phyloP scores from a whole-genome alignment of 345 rosid species.

The Orychophragmus violaceus region DNA sequence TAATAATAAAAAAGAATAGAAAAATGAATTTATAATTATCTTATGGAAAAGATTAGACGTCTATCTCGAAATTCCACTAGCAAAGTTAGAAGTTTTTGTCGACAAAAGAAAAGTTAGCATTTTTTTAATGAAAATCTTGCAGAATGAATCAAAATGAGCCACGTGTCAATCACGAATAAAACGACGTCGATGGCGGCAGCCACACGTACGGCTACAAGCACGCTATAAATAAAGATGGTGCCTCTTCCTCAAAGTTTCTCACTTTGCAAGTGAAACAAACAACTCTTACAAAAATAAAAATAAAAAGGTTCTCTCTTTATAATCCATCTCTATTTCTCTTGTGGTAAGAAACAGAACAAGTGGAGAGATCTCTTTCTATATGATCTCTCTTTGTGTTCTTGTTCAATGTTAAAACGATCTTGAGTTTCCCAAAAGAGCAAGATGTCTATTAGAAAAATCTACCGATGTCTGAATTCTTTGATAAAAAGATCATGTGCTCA shows the following conservation, averaged over 20 bases:
- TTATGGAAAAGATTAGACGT: not conserved
- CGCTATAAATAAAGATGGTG: constrained; percentile 24
- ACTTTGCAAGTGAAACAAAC: constrained; percentile 15
- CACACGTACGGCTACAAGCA: constrained; percentile 8
- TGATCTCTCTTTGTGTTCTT: not conserved
- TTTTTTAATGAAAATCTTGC: not conserved
- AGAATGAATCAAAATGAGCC: not conserved
- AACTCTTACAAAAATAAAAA: not conserved
- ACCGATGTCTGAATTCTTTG: constrained; percentile 25
- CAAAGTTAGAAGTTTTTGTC: not conserved
- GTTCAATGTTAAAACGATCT: constrained; percentile 1
- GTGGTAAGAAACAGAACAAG: constrained; percentile 16
- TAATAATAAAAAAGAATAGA: not conserved
- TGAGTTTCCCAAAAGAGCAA: constrained; percentile 9
- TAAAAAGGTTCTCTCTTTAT: not conserved
- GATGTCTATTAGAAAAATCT: constrained; percentile 28
- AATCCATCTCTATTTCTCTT: not conserved
- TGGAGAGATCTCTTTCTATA: not conserved
- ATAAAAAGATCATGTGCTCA: constrained; percentile 35
- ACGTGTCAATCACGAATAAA: not conserved
- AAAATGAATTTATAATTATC: not conserved
- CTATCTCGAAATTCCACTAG: constrained; percentile 11
- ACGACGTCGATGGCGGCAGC: not conserved
- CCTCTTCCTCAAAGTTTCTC: constrained; percentile 15
- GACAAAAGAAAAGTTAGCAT: too few relatives aligned